Evolutionary conservation across 169 alveolate species (phyloP).

Genomic region (Plasmodium coatneyi): DNA sequence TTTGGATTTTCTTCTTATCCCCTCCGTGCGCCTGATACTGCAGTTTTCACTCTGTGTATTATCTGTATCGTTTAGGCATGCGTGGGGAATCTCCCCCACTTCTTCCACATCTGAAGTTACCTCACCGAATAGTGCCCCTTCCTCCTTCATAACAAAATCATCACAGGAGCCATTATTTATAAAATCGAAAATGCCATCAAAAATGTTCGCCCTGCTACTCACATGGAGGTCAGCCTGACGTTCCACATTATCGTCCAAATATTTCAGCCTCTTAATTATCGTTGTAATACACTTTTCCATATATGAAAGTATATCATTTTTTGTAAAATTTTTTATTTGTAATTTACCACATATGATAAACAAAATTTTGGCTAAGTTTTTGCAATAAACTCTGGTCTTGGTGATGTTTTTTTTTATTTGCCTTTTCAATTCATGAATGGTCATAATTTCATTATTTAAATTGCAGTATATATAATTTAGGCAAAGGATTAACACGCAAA

Average conservation of each 20-base stretch:
- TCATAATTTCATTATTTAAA: conserved; percentile 63
- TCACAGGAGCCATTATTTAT: conserved; percentile 29
- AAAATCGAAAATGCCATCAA: conserved; percentile 53
- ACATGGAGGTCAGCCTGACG: neutral
- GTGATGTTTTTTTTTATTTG: conserved; percentile 53
- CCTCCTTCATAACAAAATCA: neutral
- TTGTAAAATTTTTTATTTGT: conserved; percentile 41
- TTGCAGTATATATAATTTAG: conserved; percentile 69
- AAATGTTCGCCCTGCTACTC: conserved; percentile 11
- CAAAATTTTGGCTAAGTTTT: conserved; percentile 61
- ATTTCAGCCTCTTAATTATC: conserved; percentile 48
- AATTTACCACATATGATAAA: conserved; percentile 33
- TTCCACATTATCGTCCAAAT: neutral
- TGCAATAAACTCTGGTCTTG: conserved; percentile 56
- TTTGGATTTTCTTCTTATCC: neutral
- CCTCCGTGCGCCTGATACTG: neutral
- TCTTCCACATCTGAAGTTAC: neutral
- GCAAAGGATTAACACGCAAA: conserved; percentile 56
- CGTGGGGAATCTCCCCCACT: neutral
- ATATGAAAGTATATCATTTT: conserved; percentile 34
- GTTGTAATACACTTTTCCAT: conserved; percentile 55
- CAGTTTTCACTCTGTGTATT: neutral
- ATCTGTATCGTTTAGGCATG: neutral
- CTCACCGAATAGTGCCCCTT: neutral
- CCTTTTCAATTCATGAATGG: conserved; percentile 52